A percentile compares a stretch with the other conserved stretches of the same genome.
Conservation (phyloP, 2,329 filamentous ascomycete species). For the Aspergillus costaricaensis region DNA sequence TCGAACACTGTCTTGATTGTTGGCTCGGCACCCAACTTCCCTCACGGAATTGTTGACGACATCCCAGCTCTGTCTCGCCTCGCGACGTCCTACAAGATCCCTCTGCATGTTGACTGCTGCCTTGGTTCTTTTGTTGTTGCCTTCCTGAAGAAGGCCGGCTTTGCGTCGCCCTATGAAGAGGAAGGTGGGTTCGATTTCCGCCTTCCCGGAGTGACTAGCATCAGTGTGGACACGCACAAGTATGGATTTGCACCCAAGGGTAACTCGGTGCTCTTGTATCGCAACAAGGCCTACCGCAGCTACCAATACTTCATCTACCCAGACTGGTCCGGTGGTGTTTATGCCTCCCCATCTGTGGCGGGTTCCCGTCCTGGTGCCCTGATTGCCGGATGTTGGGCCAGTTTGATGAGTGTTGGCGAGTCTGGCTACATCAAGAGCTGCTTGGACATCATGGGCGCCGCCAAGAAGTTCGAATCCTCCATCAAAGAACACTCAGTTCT, state of each 20-base stretch:
- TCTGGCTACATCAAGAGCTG: constrained; percentile 85
- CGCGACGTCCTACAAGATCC: constrained; percentile 75
- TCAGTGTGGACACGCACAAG: constrained; percentile 97
- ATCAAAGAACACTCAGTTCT: constrained; percentile 71
- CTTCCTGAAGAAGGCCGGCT: constrained; percentile 89
- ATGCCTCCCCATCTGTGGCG: constrained; percentile 88
- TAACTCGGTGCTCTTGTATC: constrained; percentile 91
- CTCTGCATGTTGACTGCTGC: constrained; percentile 96
- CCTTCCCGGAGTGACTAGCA: constrained; percentile 89
- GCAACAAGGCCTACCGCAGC: constrained; percentile 71
- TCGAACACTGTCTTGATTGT: constrained; percentile 92
- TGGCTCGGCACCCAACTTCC: constrained; percentile 95
- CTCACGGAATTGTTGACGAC: constrained; percentile 96
- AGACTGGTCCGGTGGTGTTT: constrained; percentile 94
- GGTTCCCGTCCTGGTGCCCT: constrained; percentile 89
- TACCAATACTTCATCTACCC: constrained; percentile 97
- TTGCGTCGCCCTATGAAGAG: constrained; percentile 61
- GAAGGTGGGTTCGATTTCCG: constrained; percentile 89
- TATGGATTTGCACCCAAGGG: constrained; percentile 99
- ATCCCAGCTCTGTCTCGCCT: constrained; percentile 82
- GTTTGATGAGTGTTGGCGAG: constrained; percentile 84
- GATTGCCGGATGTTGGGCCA: constrained; percentile 95
- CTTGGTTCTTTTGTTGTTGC: constrained; percentile 93
- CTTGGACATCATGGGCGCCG: constrained; percentile 80
- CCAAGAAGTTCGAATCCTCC: constrained; percentile 77